A percentile compares a stretch with the other conserved stretches of the same genome.
phyloP scores from a whole-genome alignment of 2,329 filamentous ascomycete genomes.

The Westerdykella aurantiaca region DNA sequence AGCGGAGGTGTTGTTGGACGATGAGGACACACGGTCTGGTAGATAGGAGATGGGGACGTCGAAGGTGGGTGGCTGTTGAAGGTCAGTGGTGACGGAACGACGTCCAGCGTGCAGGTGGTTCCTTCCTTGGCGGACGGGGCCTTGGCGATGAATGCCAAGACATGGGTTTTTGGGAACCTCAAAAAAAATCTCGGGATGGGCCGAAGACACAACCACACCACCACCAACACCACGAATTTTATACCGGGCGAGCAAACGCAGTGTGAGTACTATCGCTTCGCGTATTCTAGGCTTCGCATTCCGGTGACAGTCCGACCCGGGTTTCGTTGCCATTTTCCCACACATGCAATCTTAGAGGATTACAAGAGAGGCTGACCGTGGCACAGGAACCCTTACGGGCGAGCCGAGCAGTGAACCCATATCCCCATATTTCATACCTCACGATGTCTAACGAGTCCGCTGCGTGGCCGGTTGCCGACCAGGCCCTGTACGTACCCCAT shows the following conservation, averaged over 20 bases:
- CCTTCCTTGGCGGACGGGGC: conserved; percentile 15
- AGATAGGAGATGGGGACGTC: conserved; percentile 23
- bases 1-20: conserved; percentile 10
- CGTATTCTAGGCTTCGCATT: too few relatives aligned
- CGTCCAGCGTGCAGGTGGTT: conserved; percentile 20
- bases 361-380: neutral
- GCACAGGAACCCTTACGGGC: conserved; percentile 26
- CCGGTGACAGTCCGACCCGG: too few relatives aligned
- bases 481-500: conserved; percentile 31
- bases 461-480: conserved; percentile 39
- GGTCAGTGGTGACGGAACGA: conserved; percentile 32
- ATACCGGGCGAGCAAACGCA: conserved; percentile 30
- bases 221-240: conserved; percentile 8
- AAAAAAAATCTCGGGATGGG: neutral
- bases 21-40: conserved; percentile 18
- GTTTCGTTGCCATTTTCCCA: neutral
- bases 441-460: conserved; percentile 30
- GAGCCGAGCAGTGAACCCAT: conserved; percentile 34
- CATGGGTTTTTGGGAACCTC: neutral
- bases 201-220: conserved; percentile 5
- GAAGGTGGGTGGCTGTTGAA: conserved; percentile 23
- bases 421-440: neutral
- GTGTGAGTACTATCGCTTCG: conserved; percentile 14
- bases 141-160: conserved; percentile 14
- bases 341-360: too few relatives aligned